A percentile compares a stretch with the other conserved stretches of the same genome.
phyloP scores from a whole-genome alignment of 441 rosid species.

The Euphorbia schlechtendalii region DNA sequence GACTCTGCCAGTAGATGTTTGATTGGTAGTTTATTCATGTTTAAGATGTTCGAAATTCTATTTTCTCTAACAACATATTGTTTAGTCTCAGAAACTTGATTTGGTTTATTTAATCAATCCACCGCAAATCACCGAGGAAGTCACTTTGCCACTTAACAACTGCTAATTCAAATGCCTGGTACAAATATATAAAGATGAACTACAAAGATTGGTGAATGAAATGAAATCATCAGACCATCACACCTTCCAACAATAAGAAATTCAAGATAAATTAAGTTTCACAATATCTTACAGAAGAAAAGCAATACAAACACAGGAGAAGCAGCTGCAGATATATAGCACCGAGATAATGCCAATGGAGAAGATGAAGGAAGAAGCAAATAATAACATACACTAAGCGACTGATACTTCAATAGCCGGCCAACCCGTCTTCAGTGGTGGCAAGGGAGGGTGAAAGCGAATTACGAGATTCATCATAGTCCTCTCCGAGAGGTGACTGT shows the following conservation, averaged over 20 bases:
- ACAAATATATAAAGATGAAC: conserved; percentile 12
- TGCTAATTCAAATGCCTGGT: conserved; percentile 12
- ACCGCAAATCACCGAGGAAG: too few species aligned
- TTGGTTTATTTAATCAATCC: not conserved
- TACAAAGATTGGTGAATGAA: conserved; percentile 2
- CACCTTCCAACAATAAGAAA: conserved; percentile 19
- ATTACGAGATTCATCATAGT: conserved; percentile 80
- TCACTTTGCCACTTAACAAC: too few species aligned
- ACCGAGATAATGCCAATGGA: conserved; percentile 26
- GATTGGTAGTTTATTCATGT: not conserved
- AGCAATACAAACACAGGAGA: conserved; percentile 18
- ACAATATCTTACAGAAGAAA: conserved; percentile 25
- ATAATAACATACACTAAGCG: not conserved
- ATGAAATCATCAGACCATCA: conserved; percentile 14
- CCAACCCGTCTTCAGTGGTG: conserved; percentile 73
- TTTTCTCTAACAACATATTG: not conserved
- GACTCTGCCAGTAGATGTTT: not conserved
- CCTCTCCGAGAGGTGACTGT: conserved; percentile 89
- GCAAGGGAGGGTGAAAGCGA: conserved; percentile 84
- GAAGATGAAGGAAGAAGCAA: conserved; percentile 1
- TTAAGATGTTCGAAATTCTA: not conserved
- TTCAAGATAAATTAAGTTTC: not conserved
- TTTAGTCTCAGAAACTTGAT: not conserved
- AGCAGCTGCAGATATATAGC: conserved; percentile 7
- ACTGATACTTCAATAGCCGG: conserved; percentile 25